These are phyloP conservation scores for Sorghum bicolor DNA, from an alignment of 176 grass and related monocot species.

Conservation along the genomic window DNA sequence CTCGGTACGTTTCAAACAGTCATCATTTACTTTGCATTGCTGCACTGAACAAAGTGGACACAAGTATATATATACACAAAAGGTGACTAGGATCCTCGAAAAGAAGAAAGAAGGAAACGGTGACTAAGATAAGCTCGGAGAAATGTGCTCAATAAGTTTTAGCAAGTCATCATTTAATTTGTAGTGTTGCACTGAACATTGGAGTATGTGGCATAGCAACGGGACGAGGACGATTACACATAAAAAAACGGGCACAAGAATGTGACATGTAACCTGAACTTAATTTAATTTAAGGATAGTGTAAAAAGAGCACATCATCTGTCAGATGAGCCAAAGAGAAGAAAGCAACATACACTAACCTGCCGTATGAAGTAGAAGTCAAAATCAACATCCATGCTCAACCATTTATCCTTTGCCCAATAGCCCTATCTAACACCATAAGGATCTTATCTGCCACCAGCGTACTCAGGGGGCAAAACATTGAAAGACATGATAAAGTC, in stretches of 20 bases:
- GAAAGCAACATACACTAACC: constrained; percentile 30
- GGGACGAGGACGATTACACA: neutral
- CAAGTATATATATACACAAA: neutral
- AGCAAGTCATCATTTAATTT: neutral
- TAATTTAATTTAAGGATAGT: neutral
- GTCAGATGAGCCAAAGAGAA: constrained; percentile 4
- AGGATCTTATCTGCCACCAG: neutral
- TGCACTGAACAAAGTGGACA: neutral
- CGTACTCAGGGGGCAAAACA: neutral
- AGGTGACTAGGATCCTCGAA: neutral
- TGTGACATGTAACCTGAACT: constrained; percentile 3
- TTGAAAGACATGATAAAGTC: neutral
- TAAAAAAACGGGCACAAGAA: constrained; percentile 9
- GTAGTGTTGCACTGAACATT: neutral
- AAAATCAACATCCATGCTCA: constrained; percentile 2
- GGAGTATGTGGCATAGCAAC: neutral
- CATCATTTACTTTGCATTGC: constrained; percentile 14
- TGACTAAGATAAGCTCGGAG: constrained; percentile 1
- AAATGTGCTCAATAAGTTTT: constrained; percentile 12
- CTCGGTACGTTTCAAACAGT: constrained; percentile 9
- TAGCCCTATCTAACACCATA: constrained; percentile 1
- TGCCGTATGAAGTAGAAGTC: neutral
- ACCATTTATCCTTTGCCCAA: neutral
- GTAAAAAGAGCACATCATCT: neutral
- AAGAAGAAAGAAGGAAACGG: neutral